Evolutionary conservation across 768 basidiomycete genomes (phyloP), one percentile per base, ranked within the genome.

Genomic region (Aureoboletus auriporus): DNA sequence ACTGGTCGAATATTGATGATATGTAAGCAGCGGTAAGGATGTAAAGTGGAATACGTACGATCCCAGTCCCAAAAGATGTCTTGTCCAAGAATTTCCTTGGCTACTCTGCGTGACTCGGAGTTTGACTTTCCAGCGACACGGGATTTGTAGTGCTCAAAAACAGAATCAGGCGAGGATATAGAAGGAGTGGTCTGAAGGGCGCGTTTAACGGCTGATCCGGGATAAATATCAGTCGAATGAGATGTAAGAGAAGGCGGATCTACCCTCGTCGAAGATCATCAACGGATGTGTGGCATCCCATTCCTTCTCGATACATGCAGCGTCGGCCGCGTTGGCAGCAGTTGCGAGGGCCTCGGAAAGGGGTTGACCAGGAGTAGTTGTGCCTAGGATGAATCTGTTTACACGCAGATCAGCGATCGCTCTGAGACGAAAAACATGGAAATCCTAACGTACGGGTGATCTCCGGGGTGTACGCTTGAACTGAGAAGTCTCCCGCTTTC

Each of bases 51-150:
- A 44, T 6, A 72, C 86, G 56, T 60, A 89, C 89, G 70, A 67
- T 93, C 89, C 77, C 91, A 93, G 60, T 92, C 84, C 93, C 93
- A 95, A 60, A 74, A 79, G n/a, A 94, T 75, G 45, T 74, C 74
- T 51, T 74, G 68, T 5, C 65, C 65, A 27, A 91, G 64, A 40
- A 92, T 79, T 44, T 89, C 85, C 38, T 73, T 72, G n/a, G 92
- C 93, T 46, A 86, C 71, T 12, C 72, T 73, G 3, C 89, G 80
- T 7, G 88, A 83, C 49, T 89, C 84, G 10, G 71, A 66, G 59
- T 86, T 89, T 33, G 90, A 86, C 61, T 83, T 86, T 16, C 84
- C 86, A 6, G 67, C 56, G 14, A 75, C 77, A 4, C 79, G 77
- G 20, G 73, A 64, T 27, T 76, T 69, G 66, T 89, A 95, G 4